Percentiles rank a stretch among this genome's conserved stretches.
phyloP scores from a whole-genome alignment of 805 yeast species.

The Metschnikowia anglica region DNA sequence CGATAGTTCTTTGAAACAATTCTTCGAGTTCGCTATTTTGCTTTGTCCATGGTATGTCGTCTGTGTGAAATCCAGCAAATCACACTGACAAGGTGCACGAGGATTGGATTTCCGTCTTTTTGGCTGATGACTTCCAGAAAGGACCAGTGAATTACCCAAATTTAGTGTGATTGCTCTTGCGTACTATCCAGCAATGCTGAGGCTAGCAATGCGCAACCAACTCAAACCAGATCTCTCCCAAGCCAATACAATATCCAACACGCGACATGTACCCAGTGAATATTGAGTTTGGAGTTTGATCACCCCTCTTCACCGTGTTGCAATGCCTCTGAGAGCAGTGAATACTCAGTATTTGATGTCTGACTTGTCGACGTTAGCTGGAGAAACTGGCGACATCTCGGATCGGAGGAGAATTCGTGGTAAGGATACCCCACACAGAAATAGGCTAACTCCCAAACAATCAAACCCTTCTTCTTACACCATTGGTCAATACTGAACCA shows the following conservation, averaged over 20 bases:
- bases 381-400: background rate
- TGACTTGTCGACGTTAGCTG: background rate
- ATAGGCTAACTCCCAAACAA: background rate
- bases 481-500: background rate
- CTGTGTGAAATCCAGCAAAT: background rate
- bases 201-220: too few relatives aligned
- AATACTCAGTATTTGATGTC: background rate
- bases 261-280: background rate
- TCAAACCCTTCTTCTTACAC: constrained; percentile 1
- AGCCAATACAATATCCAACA: background rate
- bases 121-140: too few relatives aligned
- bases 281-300: background rate
- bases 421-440: background rate
- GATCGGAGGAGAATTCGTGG: background rate
- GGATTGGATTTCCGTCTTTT: too few relatives aligned
- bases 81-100: background rate
- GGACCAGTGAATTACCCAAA: too few relatives aligned
- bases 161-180: too few relatives aligned
- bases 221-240: too few relatives aligned
- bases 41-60: background rate
- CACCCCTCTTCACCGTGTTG: background rate
- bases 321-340: background rate
- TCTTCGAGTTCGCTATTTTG: background rate
- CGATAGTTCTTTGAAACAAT: background rate
- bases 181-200: too few relatives aligned